Conservation (phyloP, 2,329 filamentous ascomycete genomes). For the Parasarocladium wereldwijsianum region DNA sequence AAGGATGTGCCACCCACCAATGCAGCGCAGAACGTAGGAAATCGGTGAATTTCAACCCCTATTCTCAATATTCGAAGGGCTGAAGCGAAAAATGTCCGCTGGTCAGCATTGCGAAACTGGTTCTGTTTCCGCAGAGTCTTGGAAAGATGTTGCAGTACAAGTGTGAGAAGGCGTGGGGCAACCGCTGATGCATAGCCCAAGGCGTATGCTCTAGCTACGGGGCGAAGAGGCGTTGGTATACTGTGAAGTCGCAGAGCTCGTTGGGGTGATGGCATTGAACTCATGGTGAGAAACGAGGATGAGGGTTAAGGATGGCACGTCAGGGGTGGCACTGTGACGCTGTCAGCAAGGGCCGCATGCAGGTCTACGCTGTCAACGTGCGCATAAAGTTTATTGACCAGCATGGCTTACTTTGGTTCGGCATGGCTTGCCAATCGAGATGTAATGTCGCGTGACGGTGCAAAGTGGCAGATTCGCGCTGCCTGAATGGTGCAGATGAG, state of each 20-base stretch:
- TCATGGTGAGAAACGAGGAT: too few relatives aligned
- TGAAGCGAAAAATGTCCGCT: slow-evolving; percentile 17
- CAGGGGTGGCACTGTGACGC: too few relatives aligned
- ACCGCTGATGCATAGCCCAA: slow-evolving; percentile 46
- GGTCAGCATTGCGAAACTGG: slow-evolving; percentile 11
- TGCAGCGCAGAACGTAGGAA: slow-evolving; percentile 47
- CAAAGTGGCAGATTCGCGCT: too few relatives aligned
- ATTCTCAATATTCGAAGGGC: slow-evolving; percentile 27
- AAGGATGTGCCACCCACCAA: slow-evolving; percentile 42
- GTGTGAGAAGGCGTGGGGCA: slow-evolving; percentile 37
- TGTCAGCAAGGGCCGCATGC: too few relatives aligned
- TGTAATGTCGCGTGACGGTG: too few relatives aligned
- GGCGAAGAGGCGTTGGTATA: slow-evolving; percentile 36
- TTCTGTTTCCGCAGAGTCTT: slow-evolving; percentile 16
- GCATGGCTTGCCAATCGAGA: too few relatives aligned
- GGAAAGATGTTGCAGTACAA: slow-evolving; percentile 35
- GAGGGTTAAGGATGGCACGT: too few relatives aligned
- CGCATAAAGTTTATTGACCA: too few relatives aligned
- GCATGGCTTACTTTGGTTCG: too few relatives aligned
- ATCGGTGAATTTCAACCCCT: slow-evolving; percentile 39
- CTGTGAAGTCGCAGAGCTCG: slow-evolving; percentile 5
- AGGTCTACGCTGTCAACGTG: too few relatives aligned
- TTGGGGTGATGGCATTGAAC: neutral
- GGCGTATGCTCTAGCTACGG: slow-evolving; percentile 43
- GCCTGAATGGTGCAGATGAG: too few relatives aligned